Conservation (phyloP, 225 moss, liverwort and hornwort genomes). For the Pseudoscleropodium purum region DNA sequence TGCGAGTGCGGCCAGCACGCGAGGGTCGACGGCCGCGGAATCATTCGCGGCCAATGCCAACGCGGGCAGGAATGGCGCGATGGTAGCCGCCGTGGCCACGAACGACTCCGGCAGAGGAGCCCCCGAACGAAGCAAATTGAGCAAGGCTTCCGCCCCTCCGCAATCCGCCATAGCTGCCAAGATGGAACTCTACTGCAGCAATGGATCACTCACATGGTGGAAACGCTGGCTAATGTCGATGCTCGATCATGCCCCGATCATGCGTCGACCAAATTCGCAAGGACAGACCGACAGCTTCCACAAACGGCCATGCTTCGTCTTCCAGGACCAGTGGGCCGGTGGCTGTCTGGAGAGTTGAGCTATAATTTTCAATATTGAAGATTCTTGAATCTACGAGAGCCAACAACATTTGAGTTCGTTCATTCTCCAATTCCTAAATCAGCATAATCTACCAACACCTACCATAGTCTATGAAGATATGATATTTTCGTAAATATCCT, state of each 20-base stretch:
- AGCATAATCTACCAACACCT: not conserved
- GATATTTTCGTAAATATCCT: not conserved
- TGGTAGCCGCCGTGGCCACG: not conserved
- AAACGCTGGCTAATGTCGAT: not conserved
- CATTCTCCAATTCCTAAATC: not conserved
- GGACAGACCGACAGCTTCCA: not conserved
- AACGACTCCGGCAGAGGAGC: constrained; percentile 3
- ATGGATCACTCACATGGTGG: not conserved
- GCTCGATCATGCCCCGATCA: not conserved
- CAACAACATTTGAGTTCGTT: not conserved
- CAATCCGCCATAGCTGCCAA: constrained; percentile 11
- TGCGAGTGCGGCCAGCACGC: constrained; percentile 49
- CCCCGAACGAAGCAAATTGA: constrained; percentile 25
- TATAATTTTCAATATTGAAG: not conserved
- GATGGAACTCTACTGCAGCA: not conserved
- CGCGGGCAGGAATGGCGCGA: constrained; percentile 54
- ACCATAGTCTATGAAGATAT: not conserved
- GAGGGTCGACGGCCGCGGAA: constrained; percentile 35
- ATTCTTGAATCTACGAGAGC: not conserved
- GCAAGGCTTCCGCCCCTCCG: constrained; percentile 7
- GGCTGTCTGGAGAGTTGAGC: not conserved
- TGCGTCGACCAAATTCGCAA: not conserved
- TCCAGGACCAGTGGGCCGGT: not conserved
- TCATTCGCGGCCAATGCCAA: constrained; percentile 48
- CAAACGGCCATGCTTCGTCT: not conserved